Percentiles rank a stretch among this genome's conserved stretches.
Conservation (phyloP, 2,329 filamentous ascomycete genomes). For the Sclerotinia glacialis region DNA sequence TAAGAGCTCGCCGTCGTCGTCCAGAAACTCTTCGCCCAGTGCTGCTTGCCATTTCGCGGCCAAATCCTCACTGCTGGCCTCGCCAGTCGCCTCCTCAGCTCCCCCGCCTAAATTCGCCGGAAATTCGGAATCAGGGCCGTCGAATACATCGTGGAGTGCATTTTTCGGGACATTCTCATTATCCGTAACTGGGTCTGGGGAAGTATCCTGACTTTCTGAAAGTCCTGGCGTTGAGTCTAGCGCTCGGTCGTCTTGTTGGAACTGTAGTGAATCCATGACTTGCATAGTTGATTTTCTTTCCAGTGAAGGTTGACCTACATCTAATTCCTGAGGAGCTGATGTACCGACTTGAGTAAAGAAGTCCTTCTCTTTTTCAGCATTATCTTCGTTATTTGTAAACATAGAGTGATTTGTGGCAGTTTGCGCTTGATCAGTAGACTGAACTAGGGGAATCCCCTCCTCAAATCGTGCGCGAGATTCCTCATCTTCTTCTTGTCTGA, state of each 20-base stretch:
- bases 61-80: constrained; percentile 54
- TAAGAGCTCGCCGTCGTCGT: constrained; percentile 57
- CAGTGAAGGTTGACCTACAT: constrained; percentile 40
- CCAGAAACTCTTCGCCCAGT: constrained; percentile 66
- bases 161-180: constrained; percentile 22
- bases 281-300: constrained; percentile 69
- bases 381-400: constrained; percentile 41
- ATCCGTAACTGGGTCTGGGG: neutral
- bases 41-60: constrained; percentile 82
- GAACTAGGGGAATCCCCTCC: constrained; percentile 65
- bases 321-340: constrained; percentile 32
- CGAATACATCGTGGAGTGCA: constrained; percentile 33
- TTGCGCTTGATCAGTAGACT: constrained; percentile 33
- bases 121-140: constrained; percentile 34
- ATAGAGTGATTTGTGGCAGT: constrained; percentile 21
- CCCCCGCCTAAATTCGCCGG: constrained; percentile 33
- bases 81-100: constrained; percentile 33
- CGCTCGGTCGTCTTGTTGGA: constrained; percentile 33
- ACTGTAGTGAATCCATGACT: constrained; percentile 54
- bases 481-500: constrained; percentile 43
- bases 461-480: constrained; percentile 59
- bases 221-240: constrained; percentile 24
- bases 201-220: constrained; percentile 23
- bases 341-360: constrained; percentile 54
- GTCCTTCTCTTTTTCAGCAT: constrained; percentile 47